Evolutionary conservation across 2,329 filamentous ascomycete genomes (phyloP).

Genomic region (Aspergillus melleus): DNA sequence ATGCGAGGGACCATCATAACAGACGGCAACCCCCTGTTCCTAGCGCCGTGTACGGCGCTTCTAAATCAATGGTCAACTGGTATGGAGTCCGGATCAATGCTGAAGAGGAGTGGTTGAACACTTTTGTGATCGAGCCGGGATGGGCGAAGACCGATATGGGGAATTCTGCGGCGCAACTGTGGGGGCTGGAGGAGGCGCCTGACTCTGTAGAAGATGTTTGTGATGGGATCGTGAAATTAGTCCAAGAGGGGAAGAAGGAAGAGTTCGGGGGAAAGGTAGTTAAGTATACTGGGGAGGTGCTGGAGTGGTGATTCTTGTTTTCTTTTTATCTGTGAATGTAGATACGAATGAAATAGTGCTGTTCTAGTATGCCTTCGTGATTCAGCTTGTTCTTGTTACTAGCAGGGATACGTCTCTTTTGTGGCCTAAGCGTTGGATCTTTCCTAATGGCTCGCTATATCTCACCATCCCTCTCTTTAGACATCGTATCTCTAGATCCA

Average conservation of each 20-base stretch:
- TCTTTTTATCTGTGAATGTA: no score
- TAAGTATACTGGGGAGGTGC: background rate
- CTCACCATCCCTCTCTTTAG: no score
- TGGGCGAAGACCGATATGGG: slow-evolving; percentile 44
- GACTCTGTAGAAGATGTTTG: slow-evolving; percentile 38
- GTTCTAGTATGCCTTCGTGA: no score
- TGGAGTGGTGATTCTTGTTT: background rate
- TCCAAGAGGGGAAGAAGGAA: background rate
- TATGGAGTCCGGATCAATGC: slow-evolving; percentile 21
- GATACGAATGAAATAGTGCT: no score
- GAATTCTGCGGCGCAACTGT: slow-evolving; percentile 31
- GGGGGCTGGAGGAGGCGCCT: slow-evolving; percentile 36
- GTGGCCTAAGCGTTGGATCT: no score
- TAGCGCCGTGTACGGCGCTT: slow-evolving; percentile 24
- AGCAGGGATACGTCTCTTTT: no score
- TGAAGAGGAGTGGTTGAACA: slow-evolving; percentile 23
- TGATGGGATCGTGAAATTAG: slow-evolving; percentile 26
- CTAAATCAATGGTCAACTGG: slow-evolving; percentile 24
- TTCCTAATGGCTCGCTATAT: no score
- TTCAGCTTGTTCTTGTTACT: no score
- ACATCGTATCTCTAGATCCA: no score
- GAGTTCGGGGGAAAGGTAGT: background rate
- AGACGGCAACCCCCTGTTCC: slow-evolving; percentile 23
- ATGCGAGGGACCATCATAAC: no score
- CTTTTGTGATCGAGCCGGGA: slow-evolving; percentile 34